These are phyloP conservation scores for Saccharomycopsis olivae DNA, from an alignment of 805 yeast genomes.

Conservation along the genomic window DNA sequence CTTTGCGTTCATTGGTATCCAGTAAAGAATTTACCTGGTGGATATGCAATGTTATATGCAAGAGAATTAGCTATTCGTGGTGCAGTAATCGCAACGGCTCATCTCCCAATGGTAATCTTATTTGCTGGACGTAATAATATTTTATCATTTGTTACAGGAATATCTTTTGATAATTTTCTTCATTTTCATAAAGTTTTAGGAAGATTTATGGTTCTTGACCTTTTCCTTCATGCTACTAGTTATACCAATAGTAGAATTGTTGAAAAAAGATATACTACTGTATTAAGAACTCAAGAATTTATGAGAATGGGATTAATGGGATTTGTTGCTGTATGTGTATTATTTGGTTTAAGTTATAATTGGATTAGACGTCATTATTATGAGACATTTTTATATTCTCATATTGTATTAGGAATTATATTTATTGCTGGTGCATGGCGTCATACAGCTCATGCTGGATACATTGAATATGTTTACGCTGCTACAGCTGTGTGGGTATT, in stretches of 20 bases:
- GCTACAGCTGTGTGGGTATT: conserved; percentile 59
- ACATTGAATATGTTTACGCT: conserved; percentile 42
- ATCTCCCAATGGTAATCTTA: conserved; percentile 48
- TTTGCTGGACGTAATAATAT: conserved; percentile 72
- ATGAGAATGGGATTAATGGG: conserved; percentile 23
- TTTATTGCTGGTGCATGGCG: conserved; percentile 47
- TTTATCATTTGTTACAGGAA: conserved; percentile 48
- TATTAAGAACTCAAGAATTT: not conserved
- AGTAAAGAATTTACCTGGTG: not conserved
- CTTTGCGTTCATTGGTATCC: conserved; percentile 21
- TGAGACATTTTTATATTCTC: conserved; percentile 51
- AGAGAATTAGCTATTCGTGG: conserved; percentile 24
- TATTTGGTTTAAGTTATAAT: conserved; percentile 28
- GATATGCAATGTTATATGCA: not conserved
- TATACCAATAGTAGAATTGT: not conserved
- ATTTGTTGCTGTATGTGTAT: conserved; percentile 35
- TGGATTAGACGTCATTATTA: conserved; percentile 44
- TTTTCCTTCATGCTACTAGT: conserved; percentile 6
- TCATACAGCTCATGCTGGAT: conserved; percentile 43
- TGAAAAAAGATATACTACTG: not conserved
- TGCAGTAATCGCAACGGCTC: conserved; percentile 37
- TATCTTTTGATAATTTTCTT: conserved; percentile 49
- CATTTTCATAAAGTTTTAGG: conserved; percentile 60
- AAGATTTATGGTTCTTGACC: conserved; percentile 29
- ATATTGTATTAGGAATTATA: conserved; percentile 42